Base-by-base conservation (phyloP, 176 grass and related monocot species). In the Aechmea fasciata region DNA sequence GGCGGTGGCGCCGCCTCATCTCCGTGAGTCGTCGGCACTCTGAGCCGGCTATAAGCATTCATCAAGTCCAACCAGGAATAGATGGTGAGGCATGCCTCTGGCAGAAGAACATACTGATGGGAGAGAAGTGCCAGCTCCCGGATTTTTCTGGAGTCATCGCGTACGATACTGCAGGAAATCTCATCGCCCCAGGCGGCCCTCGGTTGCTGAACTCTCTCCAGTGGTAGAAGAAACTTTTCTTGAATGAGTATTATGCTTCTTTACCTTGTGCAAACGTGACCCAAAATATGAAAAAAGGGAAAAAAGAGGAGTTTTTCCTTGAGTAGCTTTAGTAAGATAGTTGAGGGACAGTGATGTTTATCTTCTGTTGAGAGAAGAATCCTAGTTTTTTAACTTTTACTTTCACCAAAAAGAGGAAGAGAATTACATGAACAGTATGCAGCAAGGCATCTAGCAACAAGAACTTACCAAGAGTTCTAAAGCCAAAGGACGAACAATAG, bases 71-170 rank as follows among this genome's bases (percentile, higher is more conserved):
- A 73, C 78, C 81, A 15, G 85, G 82, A 66, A 26, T 33, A 14
- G 77, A 72, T 28, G 74, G 28, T 11, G 78, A 78, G 11, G 48
- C 48, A 47, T 91, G 88, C 73, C 79, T 96, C 7, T 96, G 91
- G 91, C 91, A 96, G 83, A 96, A 52, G 48, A 79, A 75, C 74
- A 96, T 96, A 76, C 81, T 96, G 70, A 91, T 96, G 92, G 92
- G 92, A 3, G 92, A 75, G 33, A 91, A 91, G 74, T 96, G 93
- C 79, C 83, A 92, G 73, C 84, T 96, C 49, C 93, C 93, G n/a
- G 88, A 96, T 52, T 96, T 80, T 79, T 96, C 93, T 25, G 93
- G 93, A 50, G 61, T 92, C 11, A 84, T 96, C 51, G 82, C 83
- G 12, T 92, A 92, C 70, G 93, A 96, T 73, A 73, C 88, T 15